Conservation (phyloP, 2,329 filamentous ascomycete species). For the Daldinia eschscholtzii region DNA sequence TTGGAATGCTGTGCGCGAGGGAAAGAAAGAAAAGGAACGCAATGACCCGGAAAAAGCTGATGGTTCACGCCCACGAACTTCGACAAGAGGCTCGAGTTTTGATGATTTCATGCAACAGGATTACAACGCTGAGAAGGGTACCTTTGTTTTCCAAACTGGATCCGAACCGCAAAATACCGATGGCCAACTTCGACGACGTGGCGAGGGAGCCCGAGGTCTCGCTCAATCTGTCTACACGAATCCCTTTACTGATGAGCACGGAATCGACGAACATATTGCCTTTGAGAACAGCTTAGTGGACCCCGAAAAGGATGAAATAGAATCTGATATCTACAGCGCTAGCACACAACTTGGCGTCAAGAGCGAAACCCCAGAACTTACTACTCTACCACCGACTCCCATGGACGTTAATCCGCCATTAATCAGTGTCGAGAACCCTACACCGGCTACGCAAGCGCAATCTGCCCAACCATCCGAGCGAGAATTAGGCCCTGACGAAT, state of each 20-base stretch:
- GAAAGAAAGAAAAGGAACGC: constrained; percentile 60
- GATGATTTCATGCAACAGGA: constrained; percentile 71
- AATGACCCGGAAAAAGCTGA: constrained; percentile 48
- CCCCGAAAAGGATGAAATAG: constrained; percentile 61
- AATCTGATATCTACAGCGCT: constrained; percentile 70
- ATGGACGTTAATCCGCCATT: constrained; percentile 50
- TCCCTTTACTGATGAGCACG: constrained; percentile 70
- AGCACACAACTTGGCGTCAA: constrained; percentile 59
- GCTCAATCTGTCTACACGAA: constrained; percentile 65
- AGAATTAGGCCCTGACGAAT: constrained; percentile 61
- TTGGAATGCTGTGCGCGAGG: constrained; percentile 68
- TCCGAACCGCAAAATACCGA: constrained; percentile 59
- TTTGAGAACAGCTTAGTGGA: constrained; percentile 59
- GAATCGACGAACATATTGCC: constrained; percentile 63
- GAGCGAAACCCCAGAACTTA: constrained; percentile 33
- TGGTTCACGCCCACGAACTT: constrained; percentile 40
- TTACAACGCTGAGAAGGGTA: constrained; percentile 63
- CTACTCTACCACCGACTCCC: constrained; percentile 43
- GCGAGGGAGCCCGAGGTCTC: constrained; percentile 62
- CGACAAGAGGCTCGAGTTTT: constrained; percentile 61
- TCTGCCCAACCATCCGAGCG: constrained; percentile 53
- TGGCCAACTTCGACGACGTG: constrained; percentile 64
- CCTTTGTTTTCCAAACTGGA: constrained; percentile 70
- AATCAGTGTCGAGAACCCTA: constrained; percentile 51
- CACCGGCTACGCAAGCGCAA: constrained; percentile 22